phyloP scores from a whole-genome alignment of 371 early-diverging fungal genomes.

The Zancudomyces culisetae region DNA sequence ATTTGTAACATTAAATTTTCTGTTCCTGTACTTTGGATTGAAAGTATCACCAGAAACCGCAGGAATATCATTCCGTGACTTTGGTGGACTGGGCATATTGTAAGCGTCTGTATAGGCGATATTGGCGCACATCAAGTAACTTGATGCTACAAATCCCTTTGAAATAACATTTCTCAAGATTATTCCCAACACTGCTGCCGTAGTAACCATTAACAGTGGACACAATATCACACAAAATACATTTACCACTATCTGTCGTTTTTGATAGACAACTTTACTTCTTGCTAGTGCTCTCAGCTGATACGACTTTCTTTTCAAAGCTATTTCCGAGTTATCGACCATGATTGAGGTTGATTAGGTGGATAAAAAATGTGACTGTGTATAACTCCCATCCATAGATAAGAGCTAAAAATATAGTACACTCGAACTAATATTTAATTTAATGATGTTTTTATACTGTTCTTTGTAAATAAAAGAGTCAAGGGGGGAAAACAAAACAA shows the following conservation, averaged over 20 bases:
- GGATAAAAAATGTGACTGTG: too few species aligned
- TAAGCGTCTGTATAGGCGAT: background rate
- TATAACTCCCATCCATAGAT: too few species aligned
- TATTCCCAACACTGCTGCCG: conserved; percentile 27
- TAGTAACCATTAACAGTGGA: conserved; percentile 35
- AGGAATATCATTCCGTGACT: background rate
- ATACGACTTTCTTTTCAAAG: conserved; percentile 6
- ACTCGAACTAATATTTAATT: too few species aligned
- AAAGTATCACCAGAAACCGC: background rate
- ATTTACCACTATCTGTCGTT: conserved; percentile 47
- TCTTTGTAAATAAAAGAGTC: too few species aligned
- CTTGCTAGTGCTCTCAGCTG: conserved; percentile 27
- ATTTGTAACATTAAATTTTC: conserved; percentile 1
- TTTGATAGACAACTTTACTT: conserved; percentile 43
- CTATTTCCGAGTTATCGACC: too few species aligned
- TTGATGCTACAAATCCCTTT: conserved; percentile 8
- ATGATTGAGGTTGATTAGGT: too few species aligned
- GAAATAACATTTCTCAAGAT: conserved; percentile 19
- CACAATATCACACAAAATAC: conserved; percentile 44
- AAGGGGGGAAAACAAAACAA: too few species aligned
- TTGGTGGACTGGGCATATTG: background rate
- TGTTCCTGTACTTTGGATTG: background rate
- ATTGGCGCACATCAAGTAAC: conserved; percentile 1
- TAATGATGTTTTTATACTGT: too few species aligned
- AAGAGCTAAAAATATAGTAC: too few species aligned